These are phyloP conservation scores for Porcisia deanei DNA, from an alignment of 208 protist genomes.

Conservation along the genomic window DNA sequence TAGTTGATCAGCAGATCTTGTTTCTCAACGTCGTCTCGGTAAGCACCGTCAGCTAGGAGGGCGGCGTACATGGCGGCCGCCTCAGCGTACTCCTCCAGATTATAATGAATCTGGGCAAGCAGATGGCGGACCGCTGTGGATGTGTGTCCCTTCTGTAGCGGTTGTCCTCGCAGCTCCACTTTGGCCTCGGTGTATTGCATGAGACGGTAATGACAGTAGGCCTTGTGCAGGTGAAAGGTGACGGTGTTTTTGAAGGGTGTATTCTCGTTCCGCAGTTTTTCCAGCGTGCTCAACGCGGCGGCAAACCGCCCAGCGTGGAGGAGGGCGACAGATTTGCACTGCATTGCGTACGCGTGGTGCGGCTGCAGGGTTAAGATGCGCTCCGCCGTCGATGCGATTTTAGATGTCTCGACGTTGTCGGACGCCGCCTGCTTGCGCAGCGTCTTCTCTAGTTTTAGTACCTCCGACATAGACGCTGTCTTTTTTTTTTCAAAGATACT, in stretches of 20 bases:
- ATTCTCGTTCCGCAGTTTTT: slow-evolving; percentile 32
- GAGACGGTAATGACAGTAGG: slow-evolving; percentile 78
- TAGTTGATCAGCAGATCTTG: slow-evolving; percentile 79
- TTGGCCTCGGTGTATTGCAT: slow-evolving; percentile 65
- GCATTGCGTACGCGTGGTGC: slow-evolving; percentile 56
- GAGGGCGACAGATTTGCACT: slow-evolving; percentile 66
- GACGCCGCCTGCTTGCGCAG: slow-evolving; percentile 50
- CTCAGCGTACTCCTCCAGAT: slow-evolving; percentile 72
- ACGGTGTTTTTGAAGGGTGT: slow-evolving; percentile 4
- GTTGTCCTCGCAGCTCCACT: slow-evolving; percentile 28
- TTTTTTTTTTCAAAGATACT: no score
- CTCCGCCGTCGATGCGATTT: slow-evolving; percentile 59
- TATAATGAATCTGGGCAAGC: slow-evolving; percentile 82
- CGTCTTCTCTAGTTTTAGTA: slow-evolving; percentile 62
- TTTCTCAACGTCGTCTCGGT: slow-evolving; percentile 74
- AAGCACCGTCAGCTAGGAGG: slow-evolving; percentile 46
- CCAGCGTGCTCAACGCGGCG: slow-evolving; percentile 57
- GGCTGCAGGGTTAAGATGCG: slow-evolving; percentile 65
- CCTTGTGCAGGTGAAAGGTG: slow-evolving; percentile 57
- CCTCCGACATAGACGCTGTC: slow-evolving; percentile 51
- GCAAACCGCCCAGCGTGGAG: slow-evolving; percentile 71
- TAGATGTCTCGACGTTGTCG: slow-evolving; percentile 43
- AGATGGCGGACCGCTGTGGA: slow-evolving; percentile 66
- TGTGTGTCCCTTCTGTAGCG: slow-evolving; percentile 2
- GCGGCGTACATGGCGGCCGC: slow-evolving; percentile 70